phyloP scores from a whole-genome alignment of 2,329 filamentous ascomycete genomes.

The Coniella vitis region DNA sequence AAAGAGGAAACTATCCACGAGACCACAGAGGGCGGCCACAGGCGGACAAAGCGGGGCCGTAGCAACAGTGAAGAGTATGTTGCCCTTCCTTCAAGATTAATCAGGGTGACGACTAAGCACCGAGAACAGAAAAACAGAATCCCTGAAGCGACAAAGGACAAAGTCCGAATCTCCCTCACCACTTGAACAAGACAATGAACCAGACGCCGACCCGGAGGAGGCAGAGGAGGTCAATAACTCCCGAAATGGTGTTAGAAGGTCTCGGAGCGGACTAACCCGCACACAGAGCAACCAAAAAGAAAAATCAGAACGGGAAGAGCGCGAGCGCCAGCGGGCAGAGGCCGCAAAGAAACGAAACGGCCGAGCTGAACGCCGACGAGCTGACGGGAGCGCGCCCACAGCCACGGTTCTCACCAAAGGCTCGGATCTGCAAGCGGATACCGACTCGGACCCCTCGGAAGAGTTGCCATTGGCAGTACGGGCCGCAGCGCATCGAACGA shows the following conservation, averaged over 20 bases:
- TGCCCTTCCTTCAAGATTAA: background rate
- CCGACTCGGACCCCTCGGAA: conserved; percentile 67
- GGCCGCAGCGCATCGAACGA: conserved; percentile 26
- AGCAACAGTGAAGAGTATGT: conserved; percentile 94
- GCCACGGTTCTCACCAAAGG: conserved; percentile 21
- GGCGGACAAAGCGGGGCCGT: conserved; percentile 73
- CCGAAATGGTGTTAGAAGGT: conserved; percentile 51
- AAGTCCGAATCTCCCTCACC: conserved; percentile 66
- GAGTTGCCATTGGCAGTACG: conserved; percentile 51
- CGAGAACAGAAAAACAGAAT: conserved; percentile 57
- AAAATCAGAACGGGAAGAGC: conserved; percentile 63
- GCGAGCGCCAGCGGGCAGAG: conserved; percentile 66
- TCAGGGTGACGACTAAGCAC: conserved; percentile 17
- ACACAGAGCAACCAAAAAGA: conserved; percentile 44
- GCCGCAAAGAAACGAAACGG: conserved; percentile 75
- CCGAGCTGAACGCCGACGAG: conserved; percentile 71
- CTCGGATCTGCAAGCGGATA: conserved; percentile 29
- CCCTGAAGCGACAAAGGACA: conserved; percentile 76
- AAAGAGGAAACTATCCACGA: conserved; percentile 65
- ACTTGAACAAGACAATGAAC: conserved; percentile 37
- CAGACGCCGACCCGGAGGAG: conserved; percentile 47
- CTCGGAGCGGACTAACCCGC: conserved; percentile 46
- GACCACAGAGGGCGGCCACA: conserved; percentile 46
- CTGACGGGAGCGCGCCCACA: conserved; percentile 56
- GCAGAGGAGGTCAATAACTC: conserved; percentile 62